Conservation (phyloP, 768 basidiomycete genomes). For the Suillus variegatus region DNA sequence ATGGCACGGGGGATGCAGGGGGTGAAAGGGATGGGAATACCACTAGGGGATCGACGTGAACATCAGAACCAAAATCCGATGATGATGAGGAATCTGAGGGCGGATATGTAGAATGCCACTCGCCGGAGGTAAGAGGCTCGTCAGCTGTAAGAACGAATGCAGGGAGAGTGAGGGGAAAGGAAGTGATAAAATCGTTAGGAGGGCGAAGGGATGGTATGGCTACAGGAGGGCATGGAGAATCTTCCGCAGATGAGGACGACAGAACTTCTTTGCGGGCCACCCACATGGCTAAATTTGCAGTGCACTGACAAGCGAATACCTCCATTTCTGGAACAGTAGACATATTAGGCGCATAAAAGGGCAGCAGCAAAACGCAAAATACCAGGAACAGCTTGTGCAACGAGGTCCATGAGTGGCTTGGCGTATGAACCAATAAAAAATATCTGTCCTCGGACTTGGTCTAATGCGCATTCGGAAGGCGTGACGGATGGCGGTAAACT, state of each 20-base stretch:
- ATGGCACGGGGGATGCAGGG: constrained; percentile 30
- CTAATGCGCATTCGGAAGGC: constrained; percentile 49
- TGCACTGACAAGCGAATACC: constrained; percentile 65
- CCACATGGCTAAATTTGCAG: constrained; percentile 73
- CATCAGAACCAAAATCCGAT: constrained; percentile 28
- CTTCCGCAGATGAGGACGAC: constrained; percentile 22
- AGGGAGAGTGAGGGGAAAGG: constrained; percentile 61
- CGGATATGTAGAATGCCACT: constrained; percentile 27
- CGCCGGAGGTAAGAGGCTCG: constrained; percentile 21
- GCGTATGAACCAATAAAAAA: constrained; percentile 86
- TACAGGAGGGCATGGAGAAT: constrained; percentile 5
- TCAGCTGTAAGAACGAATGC: constrained; percentile 35
- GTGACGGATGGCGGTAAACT: constrained; percentile 63
- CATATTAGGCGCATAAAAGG: neutral
- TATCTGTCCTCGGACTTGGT: constrained; percentile 82
- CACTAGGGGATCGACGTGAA: constrained; percentile 11
- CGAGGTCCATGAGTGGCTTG: constrained; percentile 80
- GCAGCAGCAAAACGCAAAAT: neutral
- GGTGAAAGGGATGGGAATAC: constrained; percentile 23
- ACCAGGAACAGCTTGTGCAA: constrained; percentile 76
- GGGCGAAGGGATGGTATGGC: constrained; percentile 31
- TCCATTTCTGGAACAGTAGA: constrained; percentile 54
- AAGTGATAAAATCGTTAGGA: constrained; percentile 48
- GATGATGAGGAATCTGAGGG: constrained; percentile 32
- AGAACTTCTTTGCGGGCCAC: constrained; percentile 47